Conservation (phyloP, 2,329 filamentous ascomycete genomes). For the Penicillium sp. region DNA sequence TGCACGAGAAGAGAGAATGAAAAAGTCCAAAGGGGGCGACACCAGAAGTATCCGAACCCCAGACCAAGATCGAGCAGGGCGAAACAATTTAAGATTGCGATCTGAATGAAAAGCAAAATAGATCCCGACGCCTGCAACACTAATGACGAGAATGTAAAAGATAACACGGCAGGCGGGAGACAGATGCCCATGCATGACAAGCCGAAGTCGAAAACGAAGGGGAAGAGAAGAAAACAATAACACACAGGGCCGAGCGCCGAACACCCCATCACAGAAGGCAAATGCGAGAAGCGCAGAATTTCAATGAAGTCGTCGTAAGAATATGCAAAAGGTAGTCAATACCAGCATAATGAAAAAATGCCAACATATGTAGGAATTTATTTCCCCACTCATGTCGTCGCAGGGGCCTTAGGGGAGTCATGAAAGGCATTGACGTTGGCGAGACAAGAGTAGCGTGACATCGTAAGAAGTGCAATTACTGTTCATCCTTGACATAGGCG, state of each 20-base stretch:
- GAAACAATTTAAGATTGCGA: slow-evolving; percentile 25
- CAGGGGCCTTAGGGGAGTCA: slow-evolving; percentile 24
- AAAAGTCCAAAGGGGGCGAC: background rate
- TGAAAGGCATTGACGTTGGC: slow-evolving; percentile 23
- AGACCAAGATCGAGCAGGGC: background rate
- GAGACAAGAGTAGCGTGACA: slow-evolving; percentile 26
- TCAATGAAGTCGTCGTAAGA: slow-evolving; percentile 38
- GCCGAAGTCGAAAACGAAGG: slow-evolving; percentile 17
- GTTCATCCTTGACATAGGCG: slow-evolving; percentile 35
- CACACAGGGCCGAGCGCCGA: slow-evolving; percentile 30
- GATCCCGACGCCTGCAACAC: slow-evolving; percentile 30
- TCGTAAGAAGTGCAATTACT: slow-evolving; percentile 28
- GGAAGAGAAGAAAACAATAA: slow-evolving; percentile 22
- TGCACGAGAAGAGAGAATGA: slow-evolving; percentile 4
- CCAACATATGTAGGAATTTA: slow-evolving; percentile 38
- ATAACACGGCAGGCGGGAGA: slow-evolving; percentile 31
- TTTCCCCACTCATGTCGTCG: slow-evolving; percentile 25
- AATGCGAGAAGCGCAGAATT: slow-evolving; percentile 36
- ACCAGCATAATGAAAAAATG: slow-evolving; percentile 43
- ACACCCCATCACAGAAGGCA: slow-evolving; percentile 33
- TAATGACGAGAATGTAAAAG: slow-evolving; percentile 28
- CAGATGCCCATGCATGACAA: slow-evolving; percentile 25
- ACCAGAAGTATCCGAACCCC: slow-evolving; percentile 3
- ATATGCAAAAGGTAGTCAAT: slow-evolving; percentile 41
- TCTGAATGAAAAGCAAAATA: slow-evolving; percentile 25